Base-by-base conservation (phyloP, 2,329 filamentous ascomycete genomes). In the Diplodia intermedia region DNA sequence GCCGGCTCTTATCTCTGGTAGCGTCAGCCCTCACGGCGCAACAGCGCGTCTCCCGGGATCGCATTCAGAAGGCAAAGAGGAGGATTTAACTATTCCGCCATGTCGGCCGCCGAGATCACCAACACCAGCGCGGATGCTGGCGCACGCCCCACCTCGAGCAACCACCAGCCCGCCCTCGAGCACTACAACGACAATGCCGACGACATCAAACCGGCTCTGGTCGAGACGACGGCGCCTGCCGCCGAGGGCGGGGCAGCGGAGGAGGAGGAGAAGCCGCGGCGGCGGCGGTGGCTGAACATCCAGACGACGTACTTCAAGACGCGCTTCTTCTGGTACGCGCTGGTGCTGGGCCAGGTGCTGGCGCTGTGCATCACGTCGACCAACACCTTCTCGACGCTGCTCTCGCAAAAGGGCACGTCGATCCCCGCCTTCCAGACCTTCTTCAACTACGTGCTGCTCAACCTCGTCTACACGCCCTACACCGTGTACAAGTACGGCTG, bases 361-460 rank as follows among this genome's bases (percentile, higher is more conserved):
- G 89, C 94, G 4, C 88, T 99, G 69, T 94, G 93, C 82, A 95
- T 97, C 80, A 97, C 94, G 1, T 89, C 88, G 36, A 97, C 94
- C 62, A 97, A 96, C 84, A 98, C 95, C 57, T 92, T 98, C 76
- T 92, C 91, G 47, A 88, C 86, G 31, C 87, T 97, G 67, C 88
- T 99, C 36, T 85, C 85, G 68, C 79, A 81, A 5, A 68, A 67
- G 63, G 86, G 89, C 61, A 94, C 91, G 72, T 93, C 88, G 70
- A 96, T 98, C 72, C 95, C 95, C 8, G 93, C 95, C 67, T 97
- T 98, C 83, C 95, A 99, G 82, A 93, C 92, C 36, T 87, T 98
- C 75, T 96, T 97, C 86, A 97, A 95, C 82, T 99, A 99, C 81
- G 86, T 93, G 53, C 82, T 97, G 61, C 86, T 99, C 71, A 90